These are phyloP conservation scores for Tolypocladium tropicale DNA, from an alignment of 2,329 filamentous ascomycete species.

Conservation along the genomic window DNA sequence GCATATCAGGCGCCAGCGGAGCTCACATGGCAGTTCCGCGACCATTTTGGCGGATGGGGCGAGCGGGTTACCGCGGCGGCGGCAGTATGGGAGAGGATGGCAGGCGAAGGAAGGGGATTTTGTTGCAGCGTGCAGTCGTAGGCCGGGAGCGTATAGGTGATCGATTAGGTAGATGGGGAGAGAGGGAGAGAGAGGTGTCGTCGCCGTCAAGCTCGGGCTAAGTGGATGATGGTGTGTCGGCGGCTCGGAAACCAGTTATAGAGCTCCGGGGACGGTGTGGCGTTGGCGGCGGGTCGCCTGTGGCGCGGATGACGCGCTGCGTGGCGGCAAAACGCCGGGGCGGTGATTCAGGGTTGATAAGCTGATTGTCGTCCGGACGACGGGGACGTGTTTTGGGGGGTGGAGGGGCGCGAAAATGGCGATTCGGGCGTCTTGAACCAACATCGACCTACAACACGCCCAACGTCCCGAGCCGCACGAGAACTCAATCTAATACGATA, in stretches of 20 bases:
- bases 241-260: not conserved
- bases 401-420: not conserved
- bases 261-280: not conserved
- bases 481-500: no score
- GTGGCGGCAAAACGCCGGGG: not conserved
- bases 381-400: not conserved
- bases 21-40: conserved; percentile 38
- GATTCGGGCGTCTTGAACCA: not conserved
- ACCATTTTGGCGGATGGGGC: conserved; percentile 26
- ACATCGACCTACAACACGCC: not conserved
- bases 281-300: not conserved
- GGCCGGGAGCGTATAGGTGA: no score
- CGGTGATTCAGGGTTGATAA: not conserved
- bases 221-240: not conserved
- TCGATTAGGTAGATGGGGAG: no score
- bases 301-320: not conserved
- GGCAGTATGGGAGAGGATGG: not conserved
- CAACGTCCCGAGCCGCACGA: not conserved
- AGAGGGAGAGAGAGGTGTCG: not conserved
- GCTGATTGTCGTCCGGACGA: conserved; percentile 8
- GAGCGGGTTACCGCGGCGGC: not conserved
- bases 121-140: not conserved
- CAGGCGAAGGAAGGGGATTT: not conserved
- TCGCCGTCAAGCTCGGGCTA: not conserved
- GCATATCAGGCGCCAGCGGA: not conserved